phyloP scores from a whole-genome alignment of 495 filamentous ascomycete genomes.

The Aspergillus sclerotiicarbonarius region DNA sequence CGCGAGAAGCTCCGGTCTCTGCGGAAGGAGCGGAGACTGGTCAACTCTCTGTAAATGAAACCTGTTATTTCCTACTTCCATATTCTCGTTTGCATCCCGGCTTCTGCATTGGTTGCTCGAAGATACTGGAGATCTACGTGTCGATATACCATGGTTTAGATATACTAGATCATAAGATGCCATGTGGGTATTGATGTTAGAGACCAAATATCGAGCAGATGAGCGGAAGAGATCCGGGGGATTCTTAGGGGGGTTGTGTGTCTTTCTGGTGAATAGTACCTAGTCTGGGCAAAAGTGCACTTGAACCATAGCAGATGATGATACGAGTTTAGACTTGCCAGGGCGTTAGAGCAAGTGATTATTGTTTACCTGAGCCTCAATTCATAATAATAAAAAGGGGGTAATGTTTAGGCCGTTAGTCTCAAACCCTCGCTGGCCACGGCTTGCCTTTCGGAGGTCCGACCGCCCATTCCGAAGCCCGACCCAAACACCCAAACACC shows the following conservation, averaged over 20 bases:
- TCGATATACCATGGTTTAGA: constrained; percentile 7
- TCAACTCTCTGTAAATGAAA: constrained; percentile 44
- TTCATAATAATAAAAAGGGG: too few species aligned
- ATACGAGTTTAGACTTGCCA: too few species aligned
- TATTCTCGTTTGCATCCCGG: not conserved
- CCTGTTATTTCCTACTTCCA: not conserved
- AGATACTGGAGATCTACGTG: not conserved
- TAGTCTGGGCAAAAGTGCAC: too few species aligned
- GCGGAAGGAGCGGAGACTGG: constrained; percentile 60
- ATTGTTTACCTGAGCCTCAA: too few species aligned
- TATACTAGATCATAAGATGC: constrained; percentile 1
- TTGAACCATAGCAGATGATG: too few species aligned
- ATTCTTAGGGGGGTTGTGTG: not conserved
- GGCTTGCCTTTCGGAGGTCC: not conserved
- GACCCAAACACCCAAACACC: not conserved
- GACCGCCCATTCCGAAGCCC: not conserved
- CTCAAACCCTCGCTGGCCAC: too few species aligned
- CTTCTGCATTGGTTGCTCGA: not conserved
- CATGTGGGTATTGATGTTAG: not conserved
- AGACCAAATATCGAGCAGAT: not conserved
- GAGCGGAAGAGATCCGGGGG: not conserved
- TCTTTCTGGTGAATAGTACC: not conserved
- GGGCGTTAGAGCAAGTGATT: too few species aligned
- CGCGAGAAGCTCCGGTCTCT: constrained; percentile 69
- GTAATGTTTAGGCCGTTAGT: too few species aligned